phyloP scores from a whole-genome alignment of 208 protist genomes.

The Zelonia costaricensis region DNA sequence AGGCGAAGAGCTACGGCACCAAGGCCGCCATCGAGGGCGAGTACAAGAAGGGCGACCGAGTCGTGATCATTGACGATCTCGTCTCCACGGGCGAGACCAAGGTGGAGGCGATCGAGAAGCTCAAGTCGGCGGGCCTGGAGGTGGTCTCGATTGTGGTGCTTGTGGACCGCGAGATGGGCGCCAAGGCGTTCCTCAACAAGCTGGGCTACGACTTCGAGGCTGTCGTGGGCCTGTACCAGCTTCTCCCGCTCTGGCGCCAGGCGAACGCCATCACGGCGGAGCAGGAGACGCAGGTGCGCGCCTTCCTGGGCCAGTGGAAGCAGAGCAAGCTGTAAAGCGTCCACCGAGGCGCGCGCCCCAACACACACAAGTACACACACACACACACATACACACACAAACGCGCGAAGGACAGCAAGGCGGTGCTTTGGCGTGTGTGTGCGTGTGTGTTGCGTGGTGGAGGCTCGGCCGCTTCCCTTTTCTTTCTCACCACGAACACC shows the following conservation, averaged over 20 bases:
- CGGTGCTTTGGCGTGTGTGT: no score
- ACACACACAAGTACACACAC: background rate
- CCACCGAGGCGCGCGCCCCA: background rate
- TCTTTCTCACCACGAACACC: no score
- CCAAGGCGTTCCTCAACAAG: slow-evolving; percentile 76
- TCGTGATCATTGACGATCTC: slow-evolving; percentile 95
- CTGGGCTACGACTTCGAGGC: slow-evolving; percentile 89
- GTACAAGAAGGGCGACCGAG: slow-evolving; percentile 90
- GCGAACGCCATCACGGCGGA: slow-evolving; percentile 55
- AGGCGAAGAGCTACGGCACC: slow-evolving; percentile 95
- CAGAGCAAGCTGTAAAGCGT: slow-evolving; percentile 63
- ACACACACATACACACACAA: background rate
- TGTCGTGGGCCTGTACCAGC: slow-evolving; percentile 72
- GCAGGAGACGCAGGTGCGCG: slow-evolving; percentile 58
- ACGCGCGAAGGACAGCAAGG: no score
- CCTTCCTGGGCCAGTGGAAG: slow-evolving; percentile 65
- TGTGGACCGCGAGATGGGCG: slow-evolving; percentile 96
- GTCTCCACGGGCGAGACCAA: slow-evolving; percentile 95
- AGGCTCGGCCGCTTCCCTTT: no score
- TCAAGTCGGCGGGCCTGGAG: slow-evolving; percentile 79
- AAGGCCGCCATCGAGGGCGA: slow-evolving; percentile 94
- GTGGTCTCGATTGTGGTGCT: slow-evolving; percentile 94
- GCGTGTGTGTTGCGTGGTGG: no score
- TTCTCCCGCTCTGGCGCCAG: slow-evolving; percentile 77
- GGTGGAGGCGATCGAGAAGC: slow-evolving; percentile 93